Conservation (phyloP, 805 yeast genomes). For the Barnettozyma populi region DNA sequence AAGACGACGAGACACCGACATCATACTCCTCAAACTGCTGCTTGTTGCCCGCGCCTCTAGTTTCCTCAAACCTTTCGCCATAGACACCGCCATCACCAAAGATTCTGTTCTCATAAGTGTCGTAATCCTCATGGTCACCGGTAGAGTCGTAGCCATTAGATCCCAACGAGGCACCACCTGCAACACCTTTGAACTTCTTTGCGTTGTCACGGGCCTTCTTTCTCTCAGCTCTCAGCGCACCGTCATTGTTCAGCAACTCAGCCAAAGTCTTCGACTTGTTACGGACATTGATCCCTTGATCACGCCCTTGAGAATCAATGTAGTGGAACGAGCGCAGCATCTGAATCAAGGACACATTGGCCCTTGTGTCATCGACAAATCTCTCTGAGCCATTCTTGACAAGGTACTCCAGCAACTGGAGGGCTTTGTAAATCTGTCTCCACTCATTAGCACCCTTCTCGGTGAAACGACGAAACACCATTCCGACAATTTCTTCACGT, state of each 20-base stretch:
- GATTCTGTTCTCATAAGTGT: slow-evolving; percentile 42
- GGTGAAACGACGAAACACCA: slow-evolving; percentile 83
- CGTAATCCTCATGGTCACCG: slow-evolving; percentile 37
- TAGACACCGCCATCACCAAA: slow-evolving; percentile 70
- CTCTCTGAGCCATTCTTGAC: slow-evolving; percentile 92
- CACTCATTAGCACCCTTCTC: slow-evolving; percentile 95
- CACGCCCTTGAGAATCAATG: slow-evolving; percentile 88
- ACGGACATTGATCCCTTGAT: slow-evolving; percentile 93
- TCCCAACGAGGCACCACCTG: slow-evolving; percentile 45
- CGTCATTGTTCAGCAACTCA: slow-evolving; percentile 69
- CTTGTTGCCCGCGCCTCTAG: slow-evolving; percentile 38
- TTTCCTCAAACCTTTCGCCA: slow-evolving; percentile 60
- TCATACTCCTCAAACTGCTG: slow-evolving; percentile 60
- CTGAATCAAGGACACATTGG: slow-evolving; percentile 71
- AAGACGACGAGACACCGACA: slow-evolving; percentile 28
- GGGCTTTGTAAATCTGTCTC: slow-evolving; percentile 95
- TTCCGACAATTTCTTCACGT: slow-evolving; percentile 70
- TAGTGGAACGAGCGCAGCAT: slow-evolving; percentile 93
- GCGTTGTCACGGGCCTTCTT: slow-evolving; percentile 85
- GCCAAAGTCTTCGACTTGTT: slow-evolving; percentile 79
- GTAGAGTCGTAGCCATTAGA: slow-evolving; percentile 21
- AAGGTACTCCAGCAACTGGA: slow-evolving; percentile 86
- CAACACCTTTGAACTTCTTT: slow-evolving; percentile 76
- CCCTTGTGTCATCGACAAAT: slow-evolving; percentile 89
- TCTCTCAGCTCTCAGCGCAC: slow-evolving; percentile 72